A percentile compares a stretch with the other conserved stretches of the same genome.
phyloP scores from a whole-genome alignment of 139 green algal species.

The Deuterostichococcus epilithicus region DNA sequence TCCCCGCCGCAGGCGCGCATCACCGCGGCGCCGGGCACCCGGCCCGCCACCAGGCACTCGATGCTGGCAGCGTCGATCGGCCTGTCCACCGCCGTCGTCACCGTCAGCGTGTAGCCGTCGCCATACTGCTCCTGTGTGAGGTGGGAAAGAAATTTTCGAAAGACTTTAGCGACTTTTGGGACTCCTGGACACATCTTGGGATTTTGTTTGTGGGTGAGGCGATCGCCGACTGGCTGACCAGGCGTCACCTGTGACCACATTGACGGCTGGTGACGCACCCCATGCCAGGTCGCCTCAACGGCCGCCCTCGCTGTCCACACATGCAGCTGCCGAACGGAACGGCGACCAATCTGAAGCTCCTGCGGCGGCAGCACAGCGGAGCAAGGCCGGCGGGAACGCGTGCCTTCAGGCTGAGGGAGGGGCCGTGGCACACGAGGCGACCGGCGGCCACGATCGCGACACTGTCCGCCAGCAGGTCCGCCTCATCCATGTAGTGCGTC shows the following conservation, averaged over 20 bases:
- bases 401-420: conserved; percentile 2
- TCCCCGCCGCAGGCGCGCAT: conserved; percentile 12
- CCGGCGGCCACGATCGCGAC: conserved; percentile 35
- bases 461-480: conserved; percentile 28
- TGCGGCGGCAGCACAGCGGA: too few species aligned
- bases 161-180: not conserved
- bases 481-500: conserved; percentile 44
- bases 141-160: not conserved
- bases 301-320: too few species aligned
- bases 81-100: not conserved
- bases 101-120: conserved; percentile 21
- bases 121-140: conserved; percentile 19
- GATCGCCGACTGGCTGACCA: too few species aligned
- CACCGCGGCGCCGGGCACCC: not conserved
- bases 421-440: conserved; percentile 7
- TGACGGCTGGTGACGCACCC: too few species aligned
- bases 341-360: too few species aligned
- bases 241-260: too few species aligned
- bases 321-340: too few species aligned
- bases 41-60: not conserved
- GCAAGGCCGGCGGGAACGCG: too few species aligned
- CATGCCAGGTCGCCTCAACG: too few species aligned
- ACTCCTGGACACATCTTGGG: too few species aligned
- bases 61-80: conserved; percentile 3
- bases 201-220: too few species aligned